Conservation (phyloP, 1,284 basidiomycete genomes). For the Sanguinoderma infundibulare region DNA sequence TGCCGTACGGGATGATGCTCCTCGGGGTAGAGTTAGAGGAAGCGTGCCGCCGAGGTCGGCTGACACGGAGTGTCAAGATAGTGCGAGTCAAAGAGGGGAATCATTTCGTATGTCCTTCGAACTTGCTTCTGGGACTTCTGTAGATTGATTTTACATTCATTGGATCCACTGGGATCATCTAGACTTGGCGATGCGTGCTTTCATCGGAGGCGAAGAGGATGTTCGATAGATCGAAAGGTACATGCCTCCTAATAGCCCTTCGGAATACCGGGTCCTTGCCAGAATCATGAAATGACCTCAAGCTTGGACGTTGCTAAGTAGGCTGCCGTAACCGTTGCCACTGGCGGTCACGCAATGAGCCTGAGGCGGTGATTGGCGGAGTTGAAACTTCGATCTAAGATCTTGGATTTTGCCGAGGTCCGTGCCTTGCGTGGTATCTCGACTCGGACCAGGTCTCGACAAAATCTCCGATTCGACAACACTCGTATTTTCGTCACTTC, state of each 20-base stretch:
- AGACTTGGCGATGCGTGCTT: neutral
- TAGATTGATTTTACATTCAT: neutral
- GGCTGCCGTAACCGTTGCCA: too few relatives aligned
- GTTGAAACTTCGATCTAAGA: too few relatives aligned
- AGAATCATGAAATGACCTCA: too few relatives aligned
- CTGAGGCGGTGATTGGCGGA: too few relatives aligned
- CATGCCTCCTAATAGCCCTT: neutral
- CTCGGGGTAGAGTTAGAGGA: neutral
- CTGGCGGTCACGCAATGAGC: too few relatives aligned
- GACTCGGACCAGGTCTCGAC: too few relatives aligned
- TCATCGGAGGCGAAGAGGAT: neutral
- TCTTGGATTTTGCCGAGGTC: too few relatives aligned
- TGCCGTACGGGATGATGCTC: slow-evolving; percentile 12
- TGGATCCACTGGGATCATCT: neutral
- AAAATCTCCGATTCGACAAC: too few relatives aligned
- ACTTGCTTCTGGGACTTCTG: neutral
- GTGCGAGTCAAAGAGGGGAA: neutral
- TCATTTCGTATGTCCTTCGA: neutral
- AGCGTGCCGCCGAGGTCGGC: neutral
- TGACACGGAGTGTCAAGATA: neutral
- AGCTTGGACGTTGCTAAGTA: too few relatives aligned
- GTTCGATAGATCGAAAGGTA: neutral
- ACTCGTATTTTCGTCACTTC: too few relatives aligned
- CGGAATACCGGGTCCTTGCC: neutral
- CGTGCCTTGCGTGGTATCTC: too few relatives aligned